Percentiles rank a stretch among this genome's conserved stretches.
Evolutionary conservation across 2,329 filamentous ascomycete genomes (phyloP).

Genomic region (Trichothecium roseum): DNA sequence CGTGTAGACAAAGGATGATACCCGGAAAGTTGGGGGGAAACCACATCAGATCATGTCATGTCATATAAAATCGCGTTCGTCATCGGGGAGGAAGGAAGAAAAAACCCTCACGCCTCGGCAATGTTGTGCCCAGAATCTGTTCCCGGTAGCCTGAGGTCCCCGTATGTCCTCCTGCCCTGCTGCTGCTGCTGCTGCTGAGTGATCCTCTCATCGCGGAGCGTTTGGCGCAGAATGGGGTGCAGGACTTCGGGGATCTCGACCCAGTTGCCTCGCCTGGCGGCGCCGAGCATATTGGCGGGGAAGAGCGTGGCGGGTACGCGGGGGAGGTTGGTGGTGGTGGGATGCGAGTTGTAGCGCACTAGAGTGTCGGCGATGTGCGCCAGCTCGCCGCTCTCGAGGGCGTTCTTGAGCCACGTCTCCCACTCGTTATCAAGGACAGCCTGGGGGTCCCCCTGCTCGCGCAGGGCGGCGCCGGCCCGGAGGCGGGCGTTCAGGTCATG

Average conservation of each 20-base stretch:
- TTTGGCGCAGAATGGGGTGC: conserved; percentile 39
- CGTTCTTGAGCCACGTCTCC: conserved; percentile 67
- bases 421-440: conserved; percentile 59
- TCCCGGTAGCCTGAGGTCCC: too few relatives aligned
- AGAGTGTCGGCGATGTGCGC: conserved; percentile 28
- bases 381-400: conserved; percentile 46
- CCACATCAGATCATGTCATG: too few relatives aligned
- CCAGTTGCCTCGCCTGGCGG: conserved; percentile 48
- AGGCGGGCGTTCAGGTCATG: conserved; percentile 54
- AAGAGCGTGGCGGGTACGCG: conserved; percentile 26
- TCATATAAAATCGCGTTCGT: too few relatives aligned
- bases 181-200: background rate
- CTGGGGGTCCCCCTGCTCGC: conserved; percentile 48
- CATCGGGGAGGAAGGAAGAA: too few relatives aligned
- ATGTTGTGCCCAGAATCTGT: too few relatives aligned
- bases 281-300: conserved; percentile 40
- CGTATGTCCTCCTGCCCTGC: too few relatives aligned
- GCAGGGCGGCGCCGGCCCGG: conserved; percentile 50
- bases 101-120: too few relatives aligned
- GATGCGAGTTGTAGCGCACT: conserved; percentile 17
- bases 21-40: too few relatives aligned
- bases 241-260: conserved; percentile 45
- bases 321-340: conserved; percentile 6
- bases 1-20: too few relatives aligned
- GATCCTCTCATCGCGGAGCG: conserved; percentile 28